Base-by-base conservation (phyloP, 495 filamentous ascomycete species). In the Diplogelasinospora grovesii region DNA sequence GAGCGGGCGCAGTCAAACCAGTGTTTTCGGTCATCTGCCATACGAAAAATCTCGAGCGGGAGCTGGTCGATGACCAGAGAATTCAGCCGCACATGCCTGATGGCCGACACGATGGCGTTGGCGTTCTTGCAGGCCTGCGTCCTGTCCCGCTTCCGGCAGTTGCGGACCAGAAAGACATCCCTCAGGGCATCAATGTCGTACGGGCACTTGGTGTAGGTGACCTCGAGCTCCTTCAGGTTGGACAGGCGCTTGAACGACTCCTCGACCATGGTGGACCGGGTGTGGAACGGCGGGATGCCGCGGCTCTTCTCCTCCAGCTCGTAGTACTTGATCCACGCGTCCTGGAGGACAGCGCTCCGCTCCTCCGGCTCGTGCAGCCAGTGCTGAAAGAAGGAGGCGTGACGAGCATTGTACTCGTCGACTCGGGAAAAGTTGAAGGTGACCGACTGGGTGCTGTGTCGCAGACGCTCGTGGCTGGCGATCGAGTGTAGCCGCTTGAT, bases 1-100 rank as follows among this genome's bases (percentile, higher is more conserved):
- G 65, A 55, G 30, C 58, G 58, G 3, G 62, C 66, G 33, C 64
- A 63, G 49, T 61, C 60, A 43, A 61, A 65, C 66, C 66, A 71
- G 41, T 64, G 64, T 3, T 36, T 51, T 9, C 65, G 59, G 43
- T 68, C 61, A 26, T 48, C 50, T 22, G 54, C 37, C 28, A 57
- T 20, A 20, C 61, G 56, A 41, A 71, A 69, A 21, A 69, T 39
- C 36, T 66, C 66, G 23, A 72, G 63, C 15, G 68, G 68, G 13
- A 72, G 57, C 13, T 65, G 64, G 46, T 69, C 65, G 42, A 69
- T 60, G 38, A 57, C 59, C 24, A 72, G 59, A 5, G 61, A 60
- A 14, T 46, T 38, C n/a, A 70, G 52, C 16, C 41, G 53, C 29
- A 56, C 45, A 31, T 68, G 63, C 20, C 62, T 58, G 26, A 69